Percentiles rank a stretch among this genome's conserved stretches.
These are phyloP conservation scores for Encephalitozoon cuniculi DNA, from an alignment of 371 early-diverging fungal species.

Conservation along the genomic window DNA sequence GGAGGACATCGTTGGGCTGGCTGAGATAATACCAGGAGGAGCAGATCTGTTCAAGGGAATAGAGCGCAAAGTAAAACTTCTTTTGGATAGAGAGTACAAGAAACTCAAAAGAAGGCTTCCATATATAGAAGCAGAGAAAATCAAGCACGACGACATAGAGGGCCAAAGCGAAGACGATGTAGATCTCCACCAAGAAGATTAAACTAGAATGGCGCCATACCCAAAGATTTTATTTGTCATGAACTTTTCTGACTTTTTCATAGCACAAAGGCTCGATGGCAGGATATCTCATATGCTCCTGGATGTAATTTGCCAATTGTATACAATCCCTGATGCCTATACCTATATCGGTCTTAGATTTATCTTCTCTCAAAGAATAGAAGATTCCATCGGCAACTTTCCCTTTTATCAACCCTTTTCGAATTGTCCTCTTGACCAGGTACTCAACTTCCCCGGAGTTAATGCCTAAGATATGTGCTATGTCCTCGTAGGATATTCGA, in stretches of 20 bases:
- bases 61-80: constrained; percentile 66
- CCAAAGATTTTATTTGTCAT: background rate
- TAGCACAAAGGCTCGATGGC: constrained; percentile 19
- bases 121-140: constrained; percentile 31
- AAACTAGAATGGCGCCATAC: background rate
- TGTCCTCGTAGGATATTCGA: constrained; percentile 29
- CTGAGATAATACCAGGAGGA: constrained; percentile 67
- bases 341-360: background rate
- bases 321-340: constrained; percentile 1
- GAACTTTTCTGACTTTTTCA: constrained; percentile 12
- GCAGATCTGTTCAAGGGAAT: constrained; percentile 64
- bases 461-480: constrained; percentile 15
- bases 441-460: constrained; percentile 21
- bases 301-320: constrained; percentile 4
- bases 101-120: constrained; percentile 62
- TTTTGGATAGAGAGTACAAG: constrained; percentile 69
- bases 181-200: background rate
- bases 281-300: constrained; percentile 43
- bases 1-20: constrained; percentile 74
- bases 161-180: background rate
- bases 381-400: constrained; percentile 21
- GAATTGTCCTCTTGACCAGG: constrained; percentile 25
- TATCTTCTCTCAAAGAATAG: background rate
- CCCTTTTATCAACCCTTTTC: constrained; percentile 11
- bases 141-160: background rate